These are phyloP conservation scores for Solanum appendiculatum DNA, from an alignment of 257 asterid species.

Conservation along the genomic window DNA sequence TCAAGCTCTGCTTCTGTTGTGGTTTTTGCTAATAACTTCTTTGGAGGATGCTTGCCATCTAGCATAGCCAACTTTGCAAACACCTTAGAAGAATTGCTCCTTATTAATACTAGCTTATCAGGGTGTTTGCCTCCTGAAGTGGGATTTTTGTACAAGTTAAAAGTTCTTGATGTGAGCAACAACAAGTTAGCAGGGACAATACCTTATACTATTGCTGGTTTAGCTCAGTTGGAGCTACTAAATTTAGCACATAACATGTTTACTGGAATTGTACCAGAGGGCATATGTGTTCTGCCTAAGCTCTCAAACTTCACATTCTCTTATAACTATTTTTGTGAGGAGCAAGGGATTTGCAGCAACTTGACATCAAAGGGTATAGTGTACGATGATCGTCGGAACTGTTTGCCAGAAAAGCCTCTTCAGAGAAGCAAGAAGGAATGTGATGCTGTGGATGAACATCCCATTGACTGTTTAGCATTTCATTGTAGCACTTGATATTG, in stretches of 20 bases:
- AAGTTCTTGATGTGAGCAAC: conserved; percentile 47
- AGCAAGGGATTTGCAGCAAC: conserved; percentile 45
- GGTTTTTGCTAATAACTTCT: conserved; percentile 57
- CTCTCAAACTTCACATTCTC: conserved; percentile 37
- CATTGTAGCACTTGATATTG: conserved; percentile 11
- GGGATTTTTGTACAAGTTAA: conserved; percentile 49
- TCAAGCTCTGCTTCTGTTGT: conserved; percentile 44
- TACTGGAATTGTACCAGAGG: conserved; percentile 48
- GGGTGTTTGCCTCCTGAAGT: conserved; percentile 65
- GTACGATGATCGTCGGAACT: conserved; percentile 51
- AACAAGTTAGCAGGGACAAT: conserved; percentile 48
- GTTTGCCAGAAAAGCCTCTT: conserved; percentile 42
- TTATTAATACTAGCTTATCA: conserved; percentile 44
- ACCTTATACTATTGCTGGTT: conserved; percentile 52
- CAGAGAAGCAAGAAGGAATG: conserved; percentile 76
- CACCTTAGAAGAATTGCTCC: conserved; percentile 47
- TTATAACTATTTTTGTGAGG: conserved; percentile 50
- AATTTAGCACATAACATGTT: conserved; percentile 58
- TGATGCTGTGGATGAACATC: conserved; percentile 25
- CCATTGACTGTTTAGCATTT: conserved; percentile 37
- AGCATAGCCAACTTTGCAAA: conserved; percentile 45
- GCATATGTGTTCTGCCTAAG: conserved; percentile 48
- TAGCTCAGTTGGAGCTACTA: conserved; percentile 41
- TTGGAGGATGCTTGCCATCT: conserved; percentile 55
- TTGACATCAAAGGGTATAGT: conserved; percentile 33